Base-by-base conservation (phyloP, 1,139 yeast genomes). In the Diutina neorugosa region DNA sequence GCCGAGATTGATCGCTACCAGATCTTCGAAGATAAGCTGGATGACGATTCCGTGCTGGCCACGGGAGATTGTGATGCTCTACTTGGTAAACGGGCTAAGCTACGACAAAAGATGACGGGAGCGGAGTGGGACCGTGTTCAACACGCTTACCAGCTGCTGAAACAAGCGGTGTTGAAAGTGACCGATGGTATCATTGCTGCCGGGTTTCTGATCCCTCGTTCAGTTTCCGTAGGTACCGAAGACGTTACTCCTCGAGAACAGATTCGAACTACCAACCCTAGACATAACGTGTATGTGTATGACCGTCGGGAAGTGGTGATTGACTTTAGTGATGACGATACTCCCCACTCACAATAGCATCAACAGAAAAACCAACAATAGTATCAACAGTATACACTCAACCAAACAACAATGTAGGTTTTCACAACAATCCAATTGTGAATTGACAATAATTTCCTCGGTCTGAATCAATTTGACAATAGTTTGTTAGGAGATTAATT, bases 151-250 rank as follows among this genome's bases (percentile, higher is more conserved):
- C 37, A 31, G 37, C 37, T 31, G 16, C 40, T 34, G 18, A 46
- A 46, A 27, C 37, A 18, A n/a, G 34, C 42, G 1, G 63, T 81
- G 51, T 58, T 77, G 41, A 65, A 70, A 53, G 65, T 77, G 52
- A 78, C 86, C 0, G 86, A 81, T 63, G 73, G 70, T 34, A 70
- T 80, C 16, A 78, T 81, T 56, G 80, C 82, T n/a, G 77, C 80
- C 44, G 84, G 82, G 21, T 68, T 81, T 61, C 81, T 82, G n/a
- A 76, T 78, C 18, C 82, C 84, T 0, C 60, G 82, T 49, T 76
- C 82, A 0, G 79, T 18, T 16, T 51, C 44, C 8, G 47, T 52
- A 37, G 41, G 44, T 8, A 43, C 40, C 11, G 44, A 18, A 14
- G 46, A 47, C 19, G 37, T 43, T 11, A 19, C 21, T 18, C 12